Percentiles rank a stretch among this genome's conserved stretches.
Evolutionary conservation across 331 rosid species (phyloP).

Genomic region (Cucumis variabilis): DNA sequence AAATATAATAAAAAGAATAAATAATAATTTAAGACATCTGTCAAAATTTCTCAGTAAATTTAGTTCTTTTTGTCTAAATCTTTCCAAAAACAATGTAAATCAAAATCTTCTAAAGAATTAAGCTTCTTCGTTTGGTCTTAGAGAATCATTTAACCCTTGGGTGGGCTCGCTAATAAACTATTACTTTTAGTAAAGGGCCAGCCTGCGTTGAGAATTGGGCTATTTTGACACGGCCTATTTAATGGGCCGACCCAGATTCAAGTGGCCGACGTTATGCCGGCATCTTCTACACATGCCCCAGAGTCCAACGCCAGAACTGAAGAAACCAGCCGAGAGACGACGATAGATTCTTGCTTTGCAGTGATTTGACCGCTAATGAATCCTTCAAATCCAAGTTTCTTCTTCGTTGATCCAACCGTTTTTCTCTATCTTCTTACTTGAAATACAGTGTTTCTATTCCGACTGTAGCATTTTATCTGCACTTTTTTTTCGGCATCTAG

Average conservation of each 20-base stretch:
- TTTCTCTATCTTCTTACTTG: background rate
- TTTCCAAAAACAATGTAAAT: too few relatives aligned
- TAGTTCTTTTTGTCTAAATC: too few relatives aligned
- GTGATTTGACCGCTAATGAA: background rate
- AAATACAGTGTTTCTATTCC: background rate
- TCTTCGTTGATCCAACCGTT: background rate
- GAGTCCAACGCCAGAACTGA: background rate
- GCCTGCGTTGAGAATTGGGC: background rate
- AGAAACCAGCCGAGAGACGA: background rate
- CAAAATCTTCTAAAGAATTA: too few relatives aligned
- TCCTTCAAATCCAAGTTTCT: constrained; percentile 9
- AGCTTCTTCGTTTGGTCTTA: too few relatives aligned
- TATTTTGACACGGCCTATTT: background rate
- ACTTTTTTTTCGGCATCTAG: background rate
- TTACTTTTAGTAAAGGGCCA: background rate
- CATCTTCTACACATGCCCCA: background rate
- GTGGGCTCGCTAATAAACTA: background rate
- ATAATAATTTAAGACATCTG: too few relatives aligned
- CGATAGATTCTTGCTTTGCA: background rate
- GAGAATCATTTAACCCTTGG: background rate
- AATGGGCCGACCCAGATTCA: constrained; percentile 16
- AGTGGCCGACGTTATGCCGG: background rate
- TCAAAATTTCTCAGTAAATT: too few relatives aligned
- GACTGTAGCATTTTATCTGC: background rate
- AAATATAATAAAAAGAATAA: too few relatives aligned